A percentile compares a stretch with the other conserved stretches of the same genome.
phyloP scores from a whole-genome alignment of 495 filamentous ascomycete genomes.

The Lasiosphaeria hispida region DNA sequence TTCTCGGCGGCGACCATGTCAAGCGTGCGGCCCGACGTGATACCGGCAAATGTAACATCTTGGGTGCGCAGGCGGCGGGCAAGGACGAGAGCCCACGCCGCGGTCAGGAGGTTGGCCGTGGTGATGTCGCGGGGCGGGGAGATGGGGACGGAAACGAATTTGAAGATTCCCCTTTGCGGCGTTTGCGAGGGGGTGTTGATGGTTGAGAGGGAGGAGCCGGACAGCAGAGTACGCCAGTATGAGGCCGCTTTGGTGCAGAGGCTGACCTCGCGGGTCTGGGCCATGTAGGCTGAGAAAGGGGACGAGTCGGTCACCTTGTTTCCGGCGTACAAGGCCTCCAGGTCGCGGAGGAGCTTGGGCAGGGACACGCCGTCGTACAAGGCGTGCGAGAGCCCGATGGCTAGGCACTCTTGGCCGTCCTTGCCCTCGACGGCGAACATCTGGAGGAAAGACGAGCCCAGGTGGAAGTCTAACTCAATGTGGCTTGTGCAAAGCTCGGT shows the following conservation, averaged over 20 bases:
- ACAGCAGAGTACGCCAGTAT: constrained; percentile 59
- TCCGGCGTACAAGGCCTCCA: constrained; percentile 35
- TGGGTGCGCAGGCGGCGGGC: constrained; percentile 45
- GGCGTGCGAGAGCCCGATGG: constrained; percentile 66
- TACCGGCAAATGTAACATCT: constrained; percentile 61
- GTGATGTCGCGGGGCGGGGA: constrained; percentile 50
- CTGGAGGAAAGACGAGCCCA: constrained; percentile 56
- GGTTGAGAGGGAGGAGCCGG: constrained; percentile 48
- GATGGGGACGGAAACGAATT: constrained; percentile 39
- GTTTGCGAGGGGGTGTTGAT: constrained; percentile 35
- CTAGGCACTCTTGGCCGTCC: constrained; percentile 51
- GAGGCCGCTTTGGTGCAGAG: constrained; percentile 29
- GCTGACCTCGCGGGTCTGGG: constrained; percentile 35
- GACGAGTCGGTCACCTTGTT: constrained; percentile 35
- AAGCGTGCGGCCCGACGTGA: constrained; percentile 59
- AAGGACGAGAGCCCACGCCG: constrained; percentile 60
- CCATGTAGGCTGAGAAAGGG: constrained; percentile 59
- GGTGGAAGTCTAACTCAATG: constrained; percentile 47
- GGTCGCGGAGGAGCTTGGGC: constrained; percentile 54
- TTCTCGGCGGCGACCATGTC: constrained; percentile 43
- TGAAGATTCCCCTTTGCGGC: constrained; percentile 11
- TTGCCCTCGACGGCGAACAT: constrained; percentile 54
- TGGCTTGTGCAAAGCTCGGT: constrained; percentile 53
- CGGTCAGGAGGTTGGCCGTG: constrained; percentile 54
- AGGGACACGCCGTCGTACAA: constrained; percentile 73